Conservation (phyloP, 2,329 filamentous ascomycete genomes). For the Thelonectria blattea region DNA sequence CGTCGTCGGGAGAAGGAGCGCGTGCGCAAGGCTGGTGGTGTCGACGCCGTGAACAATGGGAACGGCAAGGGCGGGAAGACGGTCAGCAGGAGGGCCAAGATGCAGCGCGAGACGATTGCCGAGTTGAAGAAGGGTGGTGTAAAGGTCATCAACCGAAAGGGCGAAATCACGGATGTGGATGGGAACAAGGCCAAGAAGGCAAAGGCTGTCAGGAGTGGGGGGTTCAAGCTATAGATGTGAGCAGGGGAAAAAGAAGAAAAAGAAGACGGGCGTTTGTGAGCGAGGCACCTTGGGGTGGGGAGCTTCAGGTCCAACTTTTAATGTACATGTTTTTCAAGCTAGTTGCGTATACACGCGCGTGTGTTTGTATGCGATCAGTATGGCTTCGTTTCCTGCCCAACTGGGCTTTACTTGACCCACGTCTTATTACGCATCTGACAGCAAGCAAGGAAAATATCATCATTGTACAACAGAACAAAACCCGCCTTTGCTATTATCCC, state of each 20-base stretch:
- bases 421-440: background rate
- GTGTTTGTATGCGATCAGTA: background rate
- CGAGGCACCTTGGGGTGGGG: constrained; percentile 33
- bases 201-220: constrained; percentile 59
- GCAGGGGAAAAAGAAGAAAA: background rate
- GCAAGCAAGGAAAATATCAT: constrained; percentile 9
- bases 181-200: constrained; percentile 72
- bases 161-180: constrained; percentile 82
- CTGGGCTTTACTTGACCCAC: too few species aligned
- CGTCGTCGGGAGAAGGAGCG: constrained; percentile 86
- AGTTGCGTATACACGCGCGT: too few species aligned
- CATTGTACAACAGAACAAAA: constrained; percentile 15
- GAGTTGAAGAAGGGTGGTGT: constrained; percentile 85
- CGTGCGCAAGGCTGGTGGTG: constrained; percentile 70
- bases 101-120: constrained; percentile 59
- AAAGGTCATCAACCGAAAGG: constrained; percentile 89
- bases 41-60: constrained; percentile 24
- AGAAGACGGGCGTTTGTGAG: constrained; percentile 27
- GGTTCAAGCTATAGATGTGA: constrained; percentile 64
- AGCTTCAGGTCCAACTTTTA: constrained; percentile 16
- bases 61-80: constrained; percentile 46
- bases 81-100: constrained; percentile 62
- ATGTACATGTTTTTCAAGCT: background rate
- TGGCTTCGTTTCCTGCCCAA: background rate
- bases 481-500: background rate